Base-by-base conservation (phyloP, 2,329 filamentous ascomycete species). In the Diatrype stigma region DNA sequence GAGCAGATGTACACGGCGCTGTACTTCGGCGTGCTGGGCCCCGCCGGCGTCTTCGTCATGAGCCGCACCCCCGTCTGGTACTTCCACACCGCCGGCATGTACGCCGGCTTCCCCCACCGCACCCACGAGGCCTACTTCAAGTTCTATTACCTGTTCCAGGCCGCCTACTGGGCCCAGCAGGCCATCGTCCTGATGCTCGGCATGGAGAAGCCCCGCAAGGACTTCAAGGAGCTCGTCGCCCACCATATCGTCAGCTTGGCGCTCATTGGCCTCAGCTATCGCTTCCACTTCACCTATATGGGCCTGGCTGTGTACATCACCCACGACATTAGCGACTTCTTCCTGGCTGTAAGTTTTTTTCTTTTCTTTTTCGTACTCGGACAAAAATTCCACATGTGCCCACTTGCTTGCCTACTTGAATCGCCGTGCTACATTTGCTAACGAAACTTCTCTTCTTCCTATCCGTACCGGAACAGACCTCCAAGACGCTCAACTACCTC, bases 251-350 rank as follows among this genome's bases (percentile, higher is more conserved):
- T 96, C 67, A 95, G 90, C 19, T 74, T 97, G 53, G 75, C 85
- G 19, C 79, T 97, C 61, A 96, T 97, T 60, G 86, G 73, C 52
- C 74, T 93, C 64, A 94, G 89, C 74, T 97, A 96, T 73, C 85
- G 90, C 54, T 97, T 96, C 77, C 92, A 97, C 72, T 97, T 96
- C 70, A 95, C 91, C 19, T 93, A 96, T 72, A 95, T 97, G 68
- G 92, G 92, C 23, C 73, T 96, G 50, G 89, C 90, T 19, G 90
- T 97, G 32, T 97, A 96, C 71, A 90, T 94, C 55, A 96, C 92
- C 10, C 90, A 96, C 70, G 92, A 97, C 66, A 89, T 96, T 55
- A 91, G 86, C 53, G 92, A 96, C 70, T 96, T 96, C 73, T 96
- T 96, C 81, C 80, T 96, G 42, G 92, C 93, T 35, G 89, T 92